phyloP scores from a whole-genome alignment of 2,329 filamentous ascomycete species.

The Neofusicoccum ribis region DNA sequence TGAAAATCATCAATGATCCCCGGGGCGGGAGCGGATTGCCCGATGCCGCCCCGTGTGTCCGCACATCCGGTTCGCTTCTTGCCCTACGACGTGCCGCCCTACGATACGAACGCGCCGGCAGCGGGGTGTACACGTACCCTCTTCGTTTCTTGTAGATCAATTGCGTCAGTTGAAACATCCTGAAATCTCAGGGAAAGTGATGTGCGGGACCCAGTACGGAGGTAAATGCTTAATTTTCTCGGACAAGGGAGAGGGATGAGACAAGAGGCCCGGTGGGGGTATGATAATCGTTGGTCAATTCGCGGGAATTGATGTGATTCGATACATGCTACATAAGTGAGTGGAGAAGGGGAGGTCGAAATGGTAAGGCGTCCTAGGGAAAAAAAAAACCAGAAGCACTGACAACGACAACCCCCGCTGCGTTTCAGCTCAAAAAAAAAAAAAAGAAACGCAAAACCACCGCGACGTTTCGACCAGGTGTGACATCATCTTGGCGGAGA shows the following conservation, averaged over 20 bases:
- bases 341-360: neutral
- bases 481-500: neutral
- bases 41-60: neutral
- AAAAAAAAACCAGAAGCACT: neutral
- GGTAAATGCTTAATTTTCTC: neutral
- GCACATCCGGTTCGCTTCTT: neutral
- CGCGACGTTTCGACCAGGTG: neutral
- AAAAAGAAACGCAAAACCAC: neutral
- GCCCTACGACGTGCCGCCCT: neutral
- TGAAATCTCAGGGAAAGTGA: neutral
- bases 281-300: neutral
- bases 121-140: neutral
- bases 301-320: neutral
- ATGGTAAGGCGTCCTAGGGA: neutral
- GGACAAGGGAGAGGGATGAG: neutral
- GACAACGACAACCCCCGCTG: neutral
- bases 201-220: neutral
- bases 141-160: slow-evolving; percentile 13
- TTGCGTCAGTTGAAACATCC: slow-evolving; percentile 6
- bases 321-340: neutral
- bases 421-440: neutral
- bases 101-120: neutral
- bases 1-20: neutral
- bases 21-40: neutral
- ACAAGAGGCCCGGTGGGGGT: neutral